Conservation (phyloP, 306 rosid genomes). For the Leucaena leucocephala region DNA sequence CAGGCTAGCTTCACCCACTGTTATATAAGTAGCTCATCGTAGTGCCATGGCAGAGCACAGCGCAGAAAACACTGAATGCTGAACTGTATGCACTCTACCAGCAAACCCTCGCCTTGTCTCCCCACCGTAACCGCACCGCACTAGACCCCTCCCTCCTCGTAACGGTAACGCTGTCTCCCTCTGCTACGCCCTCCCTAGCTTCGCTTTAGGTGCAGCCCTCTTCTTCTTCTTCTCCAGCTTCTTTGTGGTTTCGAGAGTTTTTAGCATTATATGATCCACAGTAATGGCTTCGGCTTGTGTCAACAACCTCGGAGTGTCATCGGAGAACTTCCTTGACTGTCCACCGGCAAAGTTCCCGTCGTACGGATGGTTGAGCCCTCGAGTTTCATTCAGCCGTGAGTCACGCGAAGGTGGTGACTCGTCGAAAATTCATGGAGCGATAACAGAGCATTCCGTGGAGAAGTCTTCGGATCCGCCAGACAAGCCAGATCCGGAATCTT, state of each 20-base stretch:
- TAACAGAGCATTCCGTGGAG: not conserved
- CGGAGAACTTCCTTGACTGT: constrained; percentile 70
- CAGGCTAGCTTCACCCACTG: constrained; percentile 33
- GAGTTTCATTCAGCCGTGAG: constrained; percentile 59
- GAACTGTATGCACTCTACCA: not conserved
- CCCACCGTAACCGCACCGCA: not conserved
- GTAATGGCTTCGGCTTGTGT: constrained; percentile 94
- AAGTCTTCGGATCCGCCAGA: constrained; percentile 21
- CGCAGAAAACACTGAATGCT: not conserved
- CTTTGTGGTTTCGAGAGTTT: not conserved
- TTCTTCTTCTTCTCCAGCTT: not conserved
- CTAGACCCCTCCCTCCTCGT: not conserved
- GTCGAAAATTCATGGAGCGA: constrained; percentile 27
- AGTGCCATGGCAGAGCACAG: not conserved
- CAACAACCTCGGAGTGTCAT: constrained; percentile 72
- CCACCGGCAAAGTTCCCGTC: constrained; percentile 51
- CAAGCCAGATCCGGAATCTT: constrained; percentile 57
- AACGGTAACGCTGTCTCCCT: not conserved
- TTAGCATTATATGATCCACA: constrained; percentile 32
- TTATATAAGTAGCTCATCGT: constrained; percentile 40
- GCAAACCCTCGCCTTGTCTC: constrained; percentile 1
- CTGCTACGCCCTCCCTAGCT: not conserved
- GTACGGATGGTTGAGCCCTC: constrained; percentile 70
- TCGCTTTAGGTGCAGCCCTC: not conserved
- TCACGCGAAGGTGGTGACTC: constrained; percentile 29